Base-by-base conservation (phyloP, 495 filamentous ascomycete species). In the Tuber calosporum region DNA sequence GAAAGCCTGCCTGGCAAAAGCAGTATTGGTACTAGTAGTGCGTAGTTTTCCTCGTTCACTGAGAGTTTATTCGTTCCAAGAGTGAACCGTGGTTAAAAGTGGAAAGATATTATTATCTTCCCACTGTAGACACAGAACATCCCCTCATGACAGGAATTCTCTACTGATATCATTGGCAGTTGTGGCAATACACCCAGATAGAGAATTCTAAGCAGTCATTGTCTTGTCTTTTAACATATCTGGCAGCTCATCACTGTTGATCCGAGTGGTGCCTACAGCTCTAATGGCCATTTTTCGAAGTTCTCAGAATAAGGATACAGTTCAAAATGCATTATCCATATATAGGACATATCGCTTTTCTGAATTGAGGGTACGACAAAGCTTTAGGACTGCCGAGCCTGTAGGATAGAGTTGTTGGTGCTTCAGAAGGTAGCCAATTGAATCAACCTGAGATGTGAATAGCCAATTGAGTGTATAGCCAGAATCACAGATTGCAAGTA, bases 321-420 rank as follows among this genome's bases (percentile, higher is more conserved):
- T 74, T 13, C 71, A 43, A 69, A 66, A 74, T 53, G 41, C 69
- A 34, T 77, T 77, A 40, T 69, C 71, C 15, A 76, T 43, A 8
- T 66, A 69, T 7, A 76, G 1, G 2, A 48, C 45, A 9, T 48
- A 7, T 48, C 43, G 1, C 45, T 48, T 48, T 48, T n/a, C 20
- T 48, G 45, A 1, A 48, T n/a, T n/a, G 20, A 48, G 45, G 22
- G 1, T 48, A n/a, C 22, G 6, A 2, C 45, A 48, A 48, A 48
- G 45, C 6, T 48, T 6, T 1, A 48, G 22, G 20, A 48, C 7
- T 3, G 45, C 45, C 1, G 22, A 48, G 45, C 22, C 6, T 9
- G 22, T n/a, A 11, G 45, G 45, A 8, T 20, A 48, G 45, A 48
- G 45, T 8, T 22, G 7, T n/a, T 6, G 5, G 43, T 48, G 1